A percentile compares a stretch with the other conserved stretches of the same genome.
These are phyloP conservation scores for Bruguiera gymnorhiza DNA, from an alignment of 345 rosid genomes.

Conservation along the genomic window DNA sequence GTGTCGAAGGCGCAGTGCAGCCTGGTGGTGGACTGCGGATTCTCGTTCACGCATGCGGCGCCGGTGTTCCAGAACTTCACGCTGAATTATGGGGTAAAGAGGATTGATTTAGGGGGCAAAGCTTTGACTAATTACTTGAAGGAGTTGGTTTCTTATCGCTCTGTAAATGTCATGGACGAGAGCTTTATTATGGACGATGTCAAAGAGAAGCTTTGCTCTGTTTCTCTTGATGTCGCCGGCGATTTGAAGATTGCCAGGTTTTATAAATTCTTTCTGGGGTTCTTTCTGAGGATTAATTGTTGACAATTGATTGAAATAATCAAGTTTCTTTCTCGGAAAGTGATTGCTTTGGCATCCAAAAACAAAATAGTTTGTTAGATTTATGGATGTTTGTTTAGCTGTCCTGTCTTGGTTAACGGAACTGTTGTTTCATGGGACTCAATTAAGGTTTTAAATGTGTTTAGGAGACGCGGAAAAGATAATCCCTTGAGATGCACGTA, in stretches of 20 bases:
- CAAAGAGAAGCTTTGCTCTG: constrained; percentile 90
- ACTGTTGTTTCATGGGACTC: neutral
- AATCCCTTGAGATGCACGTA: constrained; percentile 66
- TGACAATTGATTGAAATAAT: neutral
- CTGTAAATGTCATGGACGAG: constrained; percentile 81
- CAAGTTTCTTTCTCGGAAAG: too few relatives aligned
- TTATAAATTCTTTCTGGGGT: neutral
- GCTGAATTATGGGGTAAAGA: constrained; percentile 63
- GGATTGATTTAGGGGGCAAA: constrained; percentile 88
- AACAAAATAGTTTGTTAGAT: too few relatives aligned
- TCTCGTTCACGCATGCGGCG: constrained; percentile 79
- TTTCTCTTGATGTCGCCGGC: constrained; percentile 68
- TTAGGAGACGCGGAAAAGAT: constrained; percentile 53
- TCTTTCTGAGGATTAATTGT: neutral
- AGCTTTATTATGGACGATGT: constrained; percentile 86
- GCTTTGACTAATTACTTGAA: constrained; percentile 89
- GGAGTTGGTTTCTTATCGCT: constrained; percentile 76
- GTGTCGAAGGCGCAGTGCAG: constrained; percentile 68
- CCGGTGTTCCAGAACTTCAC: constrained; percentile 79
- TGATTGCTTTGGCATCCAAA: too few relatives aligned
- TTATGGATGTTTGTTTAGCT: too few relatives aligned
- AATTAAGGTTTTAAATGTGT: constrained; percentile 1
- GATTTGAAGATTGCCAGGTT: constrained; percentile 65
- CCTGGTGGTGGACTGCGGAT: constrained; percentile 85
- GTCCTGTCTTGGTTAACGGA: neutral